A percentile compares a stretch with the other conserved stretches of the same genome.
phyloP scores from a whole-genome alignment of 495 filamentous ascomycete species.

The Xylaria curta region DNA sequence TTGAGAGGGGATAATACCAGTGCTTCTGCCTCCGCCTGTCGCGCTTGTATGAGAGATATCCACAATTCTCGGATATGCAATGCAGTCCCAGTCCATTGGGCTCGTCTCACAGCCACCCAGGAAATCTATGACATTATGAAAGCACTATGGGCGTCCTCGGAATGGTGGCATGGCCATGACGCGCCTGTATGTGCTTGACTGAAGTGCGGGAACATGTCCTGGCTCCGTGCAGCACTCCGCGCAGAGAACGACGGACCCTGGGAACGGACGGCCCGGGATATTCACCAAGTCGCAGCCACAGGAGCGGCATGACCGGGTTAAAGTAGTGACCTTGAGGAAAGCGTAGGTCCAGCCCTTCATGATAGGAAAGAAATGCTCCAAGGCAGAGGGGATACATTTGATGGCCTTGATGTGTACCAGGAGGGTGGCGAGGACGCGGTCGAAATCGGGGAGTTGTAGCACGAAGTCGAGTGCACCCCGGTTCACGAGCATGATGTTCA shows the following conservation, averaged over 20 bases:
- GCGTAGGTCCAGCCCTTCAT: neutral
- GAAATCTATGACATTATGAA: neutral
- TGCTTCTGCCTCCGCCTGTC: too few relatives aligned
- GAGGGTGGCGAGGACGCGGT: constrained; percentile 20
- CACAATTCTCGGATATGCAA: too few relatives aligned
- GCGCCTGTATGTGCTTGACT: neutral
- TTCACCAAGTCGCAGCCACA: neutral
- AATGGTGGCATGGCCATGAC: neutral
- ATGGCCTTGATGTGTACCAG: constrained; percentile 24
- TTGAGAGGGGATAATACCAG: too few relatives aligned
- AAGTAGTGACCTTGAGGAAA: neutral
- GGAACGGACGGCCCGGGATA: neutral
- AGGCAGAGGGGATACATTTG: neutral
- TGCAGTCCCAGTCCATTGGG: too few relatives aligned
- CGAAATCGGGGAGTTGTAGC: constrained; percentile 9
- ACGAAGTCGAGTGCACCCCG: constrained; percentile 25
- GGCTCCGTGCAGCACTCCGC: neutral
- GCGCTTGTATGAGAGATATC: too few relatives aligned
- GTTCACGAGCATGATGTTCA: constrained; percentile 31
- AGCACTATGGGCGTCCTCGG: neutral
- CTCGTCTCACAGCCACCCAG: too few relatives aligned
- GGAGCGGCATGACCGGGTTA: neutral
- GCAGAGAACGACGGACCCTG: neutral
- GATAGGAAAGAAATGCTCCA: neutral
- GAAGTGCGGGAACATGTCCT: neutral